These are phyloP conservation scores for Pneumocystis oryctolagi DNA, from an alignment of 1,139 yeast species.

Conservation along the genomic window DNA sequence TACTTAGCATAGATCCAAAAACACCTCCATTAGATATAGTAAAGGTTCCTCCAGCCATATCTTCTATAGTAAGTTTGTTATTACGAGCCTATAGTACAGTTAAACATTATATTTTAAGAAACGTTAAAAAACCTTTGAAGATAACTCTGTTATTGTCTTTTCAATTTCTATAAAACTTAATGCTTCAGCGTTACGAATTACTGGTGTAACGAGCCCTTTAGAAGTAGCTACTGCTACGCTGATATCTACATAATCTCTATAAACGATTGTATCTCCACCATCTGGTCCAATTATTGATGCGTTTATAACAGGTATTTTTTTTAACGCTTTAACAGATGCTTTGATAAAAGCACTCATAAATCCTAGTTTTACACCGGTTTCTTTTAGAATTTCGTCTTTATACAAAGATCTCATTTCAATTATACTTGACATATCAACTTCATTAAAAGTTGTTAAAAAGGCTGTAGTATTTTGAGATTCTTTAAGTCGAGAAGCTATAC, in stretches of 20 bases:
- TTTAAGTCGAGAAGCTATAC: constrained; percentile 98
- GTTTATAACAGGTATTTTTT: constrained; percentile 88
- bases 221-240: constrained; percentile 98
- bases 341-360: constrained; percentile 98
- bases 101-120: background rate
- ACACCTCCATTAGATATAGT: constrained; percentile 99
- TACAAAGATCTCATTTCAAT: constrained; percentile 91
- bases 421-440: constrained; percentile 87
- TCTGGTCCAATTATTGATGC: constrained; percentile 68
- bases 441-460: constrained; percentile 92
- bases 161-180: constrained; percentile 80
- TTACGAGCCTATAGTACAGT: constrained; percentile 59
- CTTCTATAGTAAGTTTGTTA: constrained; percentile 90
- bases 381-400: constrained; percentile 91
- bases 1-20: constrained; percentile 71
- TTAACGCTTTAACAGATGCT: constrained; percentile 86
- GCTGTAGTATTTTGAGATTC: constrained; percentile 99
- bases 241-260: constrained; percentile 90
- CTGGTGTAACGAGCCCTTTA: constrained; percentile 97
- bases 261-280: constrained; percentile 79
- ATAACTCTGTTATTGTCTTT: constrained; percentile 64
- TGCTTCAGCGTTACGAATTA: constrained; percentile 93
- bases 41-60: constrained; percentile 98
- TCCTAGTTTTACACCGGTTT: constrained; percentile 88
- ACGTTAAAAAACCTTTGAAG: constrained; percentile 37